Evolutionary conservation across 768 basidiomycete species (phyloP), one percentile per base, ranked within the genome.

Genomic region (Kwoniella heveanensis): DNA sequence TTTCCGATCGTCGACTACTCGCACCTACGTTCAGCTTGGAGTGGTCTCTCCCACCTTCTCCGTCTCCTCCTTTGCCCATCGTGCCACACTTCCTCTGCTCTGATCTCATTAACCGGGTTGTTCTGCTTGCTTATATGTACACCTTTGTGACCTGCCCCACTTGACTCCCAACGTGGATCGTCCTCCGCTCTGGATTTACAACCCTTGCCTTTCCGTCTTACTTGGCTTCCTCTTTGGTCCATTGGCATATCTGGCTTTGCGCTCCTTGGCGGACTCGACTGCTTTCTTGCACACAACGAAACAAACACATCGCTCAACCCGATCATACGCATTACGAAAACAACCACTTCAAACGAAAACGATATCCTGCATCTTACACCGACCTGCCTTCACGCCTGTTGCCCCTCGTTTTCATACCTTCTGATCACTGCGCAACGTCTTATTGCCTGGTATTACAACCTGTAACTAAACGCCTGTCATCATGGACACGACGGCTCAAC

Each of bases 401-500:
- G 6, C 27, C 24, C 26, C 13, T 12, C 15, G 9, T 26, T 21
- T 22, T 44, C 17, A 15, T 26, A n/a, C 5, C 7, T 22, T n/a
- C 3, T 8, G 19, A 47, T 27, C 22, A 1, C 9, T 37, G 24
- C 37, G 8, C 13, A 12, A 15, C 54, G 36, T 50, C 47, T 44
- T 44, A 17, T 32, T 32, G 25, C 26, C 27, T 30, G 27, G 37
- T n/a, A 13, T 19, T 30, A 4, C 22, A 21, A 32, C 32, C 19
- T 21, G 22, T 22, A 26, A 12, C 15, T 19, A 24, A 7, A 36
- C 25, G 13, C 2, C 39, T 10, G 22, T 21, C 36, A 59, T 15
- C 10, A 65, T 65, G 63, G 57, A 65, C 44, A 24, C 39, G 10
- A 48, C 48, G 17, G 29, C 56, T 48, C 61, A 36, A 61, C 46